phyloP scores from a whole-genome alignment of 2,329 filamentous ascomycete species.

The Colletotrichum sidae region DNA sequence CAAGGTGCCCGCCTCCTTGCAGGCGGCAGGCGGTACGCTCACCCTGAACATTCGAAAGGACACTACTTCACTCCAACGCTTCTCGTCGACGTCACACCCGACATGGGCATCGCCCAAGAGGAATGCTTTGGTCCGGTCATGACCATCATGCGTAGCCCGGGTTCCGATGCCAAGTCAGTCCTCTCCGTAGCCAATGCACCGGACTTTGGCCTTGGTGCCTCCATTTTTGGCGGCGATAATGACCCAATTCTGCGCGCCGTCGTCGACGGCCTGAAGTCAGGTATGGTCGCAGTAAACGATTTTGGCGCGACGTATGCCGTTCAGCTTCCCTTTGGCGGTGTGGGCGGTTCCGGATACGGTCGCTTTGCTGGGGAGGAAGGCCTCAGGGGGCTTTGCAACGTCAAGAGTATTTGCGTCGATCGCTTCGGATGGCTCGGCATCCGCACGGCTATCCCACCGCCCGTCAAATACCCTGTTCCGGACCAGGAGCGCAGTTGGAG shows the following conservation, averaged over 20 bases:
- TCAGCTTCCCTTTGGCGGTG: constrained; percentile 92
- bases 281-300: constrained; percentile 96
- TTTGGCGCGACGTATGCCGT: constrained; percentile 95
- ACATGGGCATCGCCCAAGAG: constrained; percentile 88
- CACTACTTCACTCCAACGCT: constrained; percentile 96
- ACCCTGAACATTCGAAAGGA: constrained; percentile 80
- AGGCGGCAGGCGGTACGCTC: constrained; percentile 78
- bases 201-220: constrained; percentile 86
- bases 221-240: constrained; percentile 81
- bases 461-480: constrained; percentile 83
- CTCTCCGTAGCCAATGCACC: constrained; percentile 86
- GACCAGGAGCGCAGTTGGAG: constrained; percentile 73
- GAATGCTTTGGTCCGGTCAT: constrained; percentile 96
- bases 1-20: constrained; percentile 84
- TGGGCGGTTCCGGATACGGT: constrained; percentile 91
- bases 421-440: constrained; percentile 70
- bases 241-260: constrained; percentile 72
- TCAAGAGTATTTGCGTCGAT: constrained; percentile 88
- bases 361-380: constrained; percentile 94
- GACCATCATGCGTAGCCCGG: constrained; percentile 80
- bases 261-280: constrained; percentile 77
- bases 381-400: constrained; percentile 84
- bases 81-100: constrained; percentile 85
- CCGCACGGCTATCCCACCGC: constrained; percentile 81
- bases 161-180: constrained; percentile 70